Base-by-base conservation (phyloP, 192 early-diverging fungal genomes). In the Gamsiella multidivaricata region DNA sequence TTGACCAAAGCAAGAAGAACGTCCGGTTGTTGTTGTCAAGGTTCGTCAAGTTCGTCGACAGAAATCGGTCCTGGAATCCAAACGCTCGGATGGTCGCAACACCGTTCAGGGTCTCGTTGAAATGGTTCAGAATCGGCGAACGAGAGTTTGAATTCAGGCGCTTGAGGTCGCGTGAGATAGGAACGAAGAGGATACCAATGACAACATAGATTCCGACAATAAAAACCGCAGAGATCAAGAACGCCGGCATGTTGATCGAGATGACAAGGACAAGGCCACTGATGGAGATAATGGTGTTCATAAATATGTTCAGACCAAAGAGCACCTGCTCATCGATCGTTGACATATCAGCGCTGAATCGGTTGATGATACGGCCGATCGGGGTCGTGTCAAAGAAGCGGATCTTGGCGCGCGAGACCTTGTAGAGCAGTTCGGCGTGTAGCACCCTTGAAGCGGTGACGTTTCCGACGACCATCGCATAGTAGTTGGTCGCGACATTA, bases 301-400 rank as follows among this genome's bases (percentile, higher is more conserved):
- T 46, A 26, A 89, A 84, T 58, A 71, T 86, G 6, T 79, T 63
- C 25, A 87, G 50, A 8, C 72, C 56, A 26, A 83, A 83, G 31
- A 85, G 83, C 17, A 89, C 70, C 0, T 53, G 46, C 29, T 89
- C 87, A 68, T 97, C 95, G 67, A 97, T 80, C 2, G 90, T 86
- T 22, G 89, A 87, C 79, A 97, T 91, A 81, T 98, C 94, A 17
- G 91, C 88, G 25, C 92, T 91, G 70, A 95, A 96, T 43, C 97
- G 80, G 73, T 96, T 98, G 79, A 92, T 43, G 42, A 91, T 90
- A 2, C 82, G 65, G 34, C 95, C 95, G 29, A 94, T 82, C 6
- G 96, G 96, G n/a, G 92, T 94, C 18, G 89, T 89, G 70, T 96
- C 95, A 72, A 92, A 98, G 85, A 96, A 97, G 25, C 90, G 86